phyloP scores from a whole-genome alignment of 2,329 filamentous ascomycete genomes.

The Ophiostoma perfectum region DNA sequence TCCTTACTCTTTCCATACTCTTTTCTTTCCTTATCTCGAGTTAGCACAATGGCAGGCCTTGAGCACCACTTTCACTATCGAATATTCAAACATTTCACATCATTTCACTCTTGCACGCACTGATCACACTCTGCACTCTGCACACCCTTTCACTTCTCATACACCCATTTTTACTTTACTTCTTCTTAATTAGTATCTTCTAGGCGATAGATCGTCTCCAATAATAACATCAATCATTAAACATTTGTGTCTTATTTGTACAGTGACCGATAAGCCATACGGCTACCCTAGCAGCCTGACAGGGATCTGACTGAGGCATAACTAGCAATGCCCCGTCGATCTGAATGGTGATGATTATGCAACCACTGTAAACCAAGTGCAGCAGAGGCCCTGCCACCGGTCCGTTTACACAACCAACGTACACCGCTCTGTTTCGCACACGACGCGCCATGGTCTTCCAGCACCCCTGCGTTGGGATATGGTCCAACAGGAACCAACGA shows the following conservation, averaged over 20 bases:
- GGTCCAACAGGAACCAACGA: too few relatives aligned
- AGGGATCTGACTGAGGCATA: background rate
- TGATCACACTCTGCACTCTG: background rate
- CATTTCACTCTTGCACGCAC: background rate
- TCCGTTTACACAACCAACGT: too few relatives aligned
- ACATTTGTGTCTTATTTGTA: background rate
- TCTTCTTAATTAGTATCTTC: background rate
- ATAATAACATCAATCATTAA: background rate
- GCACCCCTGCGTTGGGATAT: too few relatives aligned
- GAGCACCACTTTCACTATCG: background rate
- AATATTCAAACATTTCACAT: background rate
- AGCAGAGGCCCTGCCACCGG: too few relatives aligned
- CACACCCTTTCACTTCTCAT: background rate
- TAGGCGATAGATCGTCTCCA: background rate
- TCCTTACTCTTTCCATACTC: slow-evolving; percentile 10
- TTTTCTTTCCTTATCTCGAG: slow-evolving; percentile 4
- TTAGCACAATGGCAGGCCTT: slow-evolving; percentile 13
- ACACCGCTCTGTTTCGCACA: too few relatives aligned
- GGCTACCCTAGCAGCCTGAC: background rate
- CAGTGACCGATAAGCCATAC: background rate
- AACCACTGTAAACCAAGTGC: background rate
- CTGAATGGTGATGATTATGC: background rate
- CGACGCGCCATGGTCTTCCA: too few relatives aligned
- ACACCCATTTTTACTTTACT: background rate
- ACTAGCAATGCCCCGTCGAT: background rate